A percentile compares a stretch with the other conserved stretches of the same genome.
phyloP scores from a whole-genome alignment of 73 alveolate genomes.

The Halteria grandinella region DNA sequence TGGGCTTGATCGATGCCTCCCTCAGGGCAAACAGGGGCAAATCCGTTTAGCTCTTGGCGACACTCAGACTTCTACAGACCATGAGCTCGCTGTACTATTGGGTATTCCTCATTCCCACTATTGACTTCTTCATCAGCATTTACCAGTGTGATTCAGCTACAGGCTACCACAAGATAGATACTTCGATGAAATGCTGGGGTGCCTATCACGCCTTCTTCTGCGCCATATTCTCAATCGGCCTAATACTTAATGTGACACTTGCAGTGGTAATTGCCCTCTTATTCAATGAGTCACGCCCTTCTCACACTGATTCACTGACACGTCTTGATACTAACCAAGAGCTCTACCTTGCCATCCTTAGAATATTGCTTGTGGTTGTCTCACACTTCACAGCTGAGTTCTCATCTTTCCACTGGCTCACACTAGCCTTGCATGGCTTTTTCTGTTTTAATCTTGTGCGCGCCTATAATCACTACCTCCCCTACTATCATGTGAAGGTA shows the following conservation, averaged over 20 bases:
- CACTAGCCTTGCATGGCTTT: slow-evolving; percentile 33
- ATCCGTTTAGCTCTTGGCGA: no score
- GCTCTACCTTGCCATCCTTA: slow-evolving; percentile 27
- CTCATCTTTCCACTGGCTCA: slow-evolving; percentile 37
- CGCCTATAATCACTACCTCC: slow-evolving; percentile 16
- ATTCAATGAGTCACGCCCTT: slow-evolving; percentile 52
- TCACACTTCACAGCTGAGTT: slow-evolving; percentile 40
- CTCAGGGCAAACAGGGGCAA: no score
- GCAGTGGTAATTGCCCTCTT: slow-evolving; percentile 30
- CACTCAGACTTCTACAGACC: no score
- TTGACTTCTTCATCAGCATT: slow-evolving; percentile 37
- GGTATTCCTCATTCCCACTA: slow-evolving; percentile 37
- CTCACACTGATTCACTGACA: slow-evolving; percentile 51
- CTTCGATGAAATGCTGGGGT: slow-evolving; percentile 11
- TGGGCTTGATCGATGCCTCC: no score
- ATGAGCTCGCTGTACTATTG: no score
- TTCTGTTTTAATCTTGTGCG: slow-evolving; percentile 16
- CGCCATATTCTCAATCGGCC: slow-evolving; percentile 16
- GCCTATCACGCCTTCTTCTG: slow-evolving; percentile 24
- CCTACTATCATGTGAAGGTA: slow-evolving; percentile 24
- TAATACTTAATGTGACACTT: not conserved
- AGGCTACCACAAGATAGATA: slow-evolving; percentile 20
- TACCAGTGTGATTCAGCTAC: slow-evolving; percentile 20
- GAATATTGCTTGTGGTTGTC: slow-evolving; percentile 35
- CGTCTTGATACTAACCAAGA: slow-evolving; percentile 57